phyloP scores from a whole-genome alignment of 2,329 filamentous ascomycete species.

The Taxawa tesnikishii region DNA sequence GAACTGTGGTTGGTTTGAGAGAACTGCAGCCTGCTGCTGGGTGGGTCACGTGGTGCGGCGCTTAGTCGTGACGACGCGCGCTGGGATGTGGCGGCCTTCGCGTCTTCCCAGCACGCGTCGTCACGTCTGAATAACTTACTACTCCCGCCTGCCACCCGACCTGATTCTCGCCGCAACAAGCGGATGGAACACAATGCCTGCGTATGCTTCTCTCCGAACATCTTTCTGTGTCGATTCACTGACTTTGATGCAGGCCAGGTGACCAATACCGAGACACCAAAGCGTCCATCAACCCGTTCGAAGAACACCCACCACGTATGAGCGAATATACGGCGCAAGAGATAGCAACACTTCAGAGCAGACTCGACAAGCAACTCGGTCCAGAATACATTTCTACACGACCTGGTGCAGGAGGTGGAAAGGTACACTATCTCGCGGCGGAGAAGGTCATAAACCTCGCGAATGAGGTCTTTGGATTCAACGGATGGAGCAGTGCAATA shows the following conservation, averaged over 20 bases:
- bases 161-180: too few relatives aligned
- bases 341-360: constrained; percentile 74
- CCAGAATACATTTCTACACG: constrained; percentile 91
- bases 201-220: constrained; percentile 6
- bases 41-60: too few relatives aligned
- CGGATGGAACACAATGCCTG: constrained; percentile 10
- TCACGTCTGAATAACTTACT: too few relatives aligned
- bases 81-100: too few relatives aligned
- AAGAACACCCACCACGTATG: constrained; percentile 55
- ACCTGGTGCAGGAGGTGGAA: constrained; percentile 68
- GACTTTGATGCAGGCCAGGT: constrained; percentile 15
- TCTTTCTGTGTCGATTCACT: background rate
- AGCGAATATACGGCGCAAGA: constrained; percentile 79
- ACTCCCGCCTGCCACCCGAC: too few relatives aligned
- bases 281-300: constrained; percentile 61
- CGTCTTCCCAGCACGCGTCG: too few relatives aligned
- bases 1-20: too few relatives aligned
- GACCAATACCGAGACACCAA: constrained; percentile 25
- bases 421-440: constrained; percentile 87
- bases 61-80: too few relatives aligned
- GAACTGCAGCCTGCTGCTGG: too few relatives aligned
- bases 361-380: constrained; percentile 84
- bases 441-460: constrained; percentile 94
- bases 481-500: constrained; percentile 95
- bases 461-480: constrained; percentile 93